Percentiles rank a stretch among this genome's conserved stretches.
Conservation (phyloP, 2,329 filamentous ascomycete species). For the Cadophora malorum region DNA sequence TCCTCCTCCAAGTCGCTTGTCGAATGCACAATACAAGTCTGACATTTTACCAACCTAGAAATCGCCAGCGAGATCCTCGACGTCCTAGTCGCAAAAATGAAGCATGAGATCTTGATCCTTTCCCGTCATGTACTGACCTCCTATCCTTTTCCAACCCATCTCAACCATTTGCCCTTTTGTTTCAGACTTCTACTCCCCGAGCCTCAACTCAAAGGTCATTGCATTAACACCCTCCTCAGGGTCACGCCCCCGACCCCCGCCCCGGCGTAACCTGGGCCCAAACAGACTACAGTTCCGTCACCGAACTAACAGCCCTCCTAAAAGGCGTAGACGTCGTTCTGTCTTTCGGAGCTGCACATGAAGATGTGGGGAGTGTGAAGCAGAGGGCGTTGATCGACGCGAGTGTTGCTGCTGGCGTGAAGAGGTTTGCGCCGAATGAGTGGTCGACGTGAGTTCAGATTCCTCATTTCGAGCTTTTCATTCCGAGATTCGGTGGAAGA, state of each 20-base stretch:
- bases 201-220: too few species aligned
- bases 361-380: slow-evolving; percentile 38
- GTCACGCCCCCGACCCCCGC: slow-evolving; percentile 21
- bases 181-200: too few species aligned
- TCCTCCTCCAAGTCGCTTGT: too few species aligned
- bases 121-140: slow-evolving; percentile 51
- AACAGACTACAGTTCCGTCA: slow-evolving; percentile 53
- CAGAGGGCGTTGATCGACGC: slow-evolving; percentile 52
- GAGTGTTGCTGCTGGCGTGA: slow-evolving; percentile 48
- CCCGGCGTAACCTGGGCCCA: slow-evolving; percentile 49
- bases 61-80: slow-evolving; percentile 61
- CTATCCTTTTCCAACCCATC: too few species aligned
- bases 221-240: slow-evolving; percentile 37
- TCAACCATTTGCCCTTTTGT: too few species aligned
- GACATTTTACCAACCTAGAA: slow-evolving; percentile 46
- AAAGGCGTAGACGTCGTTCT: slow-evolving; percentile 58
- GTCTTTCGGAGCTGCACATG: slow-evolving; percentile 50
- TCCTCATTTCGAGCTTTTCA: too few species aligned
- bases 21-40: neutral
- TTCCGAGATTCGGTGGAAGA: too few species aligned
- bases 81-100: slow-evolving; percentile 53
- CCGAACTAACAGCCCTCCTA: slow-evolving; percentile 49
- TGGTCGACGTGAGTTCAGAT: slow-evolving; percentile 39
- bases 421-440: slow-evolving; percentile 51
- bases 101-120: slow-evolving; percentile 60